Percentiles rank a stretch among this genome's conserved stretches.
These are phyloP conservation scores for Fusarium agapanthi DNA, from an alignment of 2,329 filamentous ascomycete genomes.

Conservation along the genomic window DNA sequence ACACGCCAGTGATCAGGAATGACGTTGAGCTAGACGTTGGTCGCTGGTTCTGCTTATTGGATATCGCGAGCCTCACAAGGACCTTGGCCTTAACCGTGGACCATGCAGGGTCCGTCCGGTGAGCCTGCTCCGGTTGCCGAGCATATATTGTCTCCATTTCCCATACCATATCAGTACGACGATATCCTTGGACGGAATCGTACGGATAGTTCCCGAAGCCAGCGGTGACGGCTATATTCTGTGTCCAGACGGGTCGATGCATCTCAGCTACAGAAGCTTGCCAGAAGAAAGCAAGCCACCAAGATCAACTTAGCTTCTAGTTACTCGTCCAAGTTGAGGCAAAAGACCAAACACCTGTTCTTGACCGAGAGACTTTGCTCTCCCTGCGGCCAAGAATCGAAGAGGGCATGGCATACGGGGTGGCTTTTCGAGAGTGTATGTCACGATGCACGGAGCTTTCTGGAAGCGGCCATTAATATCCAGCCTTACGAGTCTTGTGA, in stretches of 20 bases:
- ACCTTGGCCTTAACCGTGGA: not conserved
- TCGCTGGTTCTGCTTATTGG: not conserved
- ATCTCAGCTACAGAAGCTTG: constrained; percentile 5
- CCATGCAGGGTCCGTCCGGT: constrained; percentile 14
- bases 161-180: not conserved
- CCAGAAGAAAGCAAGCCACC: constrained; percentile 6
- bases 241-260: constrained; percentile 5
- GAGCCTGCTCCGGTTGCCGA: not conserved
- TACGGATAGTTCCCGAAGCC: not conserved
- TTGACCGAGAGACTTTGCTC: not conserved
- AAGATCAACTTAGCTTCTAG: constrained; percentile 25
- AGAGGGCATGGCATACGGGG: not conserved
- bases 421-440: not conserved
- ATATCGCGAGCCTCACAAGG: constrained; percentile 18
- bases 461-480: not conserved
- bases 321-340: not conserved
- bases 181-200: not conserved
- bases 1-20: not conserved
- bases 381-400: constrained; percentile 2
- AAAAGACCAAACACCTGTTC: not conserved
- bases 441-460: not conserved
- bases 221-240: constrained; percentile 4
- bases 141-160: not conserved
- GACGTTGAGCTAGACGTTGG: constrained; percentile 1
- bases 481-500: constrained; percentile 15